phyloP scores from a whole-genome alignment of 2,329 filamentous ascomycete species.

The Aureobasidium vineae region DNA sequence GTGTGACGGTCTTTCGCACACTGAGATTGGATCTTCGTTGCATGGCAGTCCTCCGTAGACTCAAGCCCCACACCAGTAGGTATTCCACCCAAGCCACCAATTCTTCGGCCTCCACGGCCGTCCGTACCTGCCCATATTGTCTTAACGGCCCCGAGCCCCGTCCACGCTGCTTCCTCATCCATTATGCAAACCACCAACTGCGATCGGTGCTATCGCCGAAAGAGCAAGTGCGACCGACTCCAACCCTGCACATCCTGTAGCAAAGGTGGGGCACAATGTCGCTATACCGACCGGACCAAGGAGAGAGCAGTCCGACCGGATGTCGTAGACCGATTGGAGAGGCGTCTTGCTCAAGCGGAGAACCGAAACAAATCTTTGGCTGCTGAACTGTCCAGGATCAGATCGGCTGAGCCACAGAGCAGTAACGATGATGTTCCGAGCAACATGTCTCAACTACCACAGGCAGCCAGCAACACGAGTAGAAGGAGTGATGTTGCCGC shows the following conservation, averaged over 20 bases:
- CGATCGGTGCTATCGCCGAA: constrained; percentile 45
- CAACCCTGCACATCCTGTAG: constrained; percentile 43
- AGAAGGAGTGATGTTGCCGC: constrained; percentile 40
- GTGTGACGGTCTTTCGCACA: no score
- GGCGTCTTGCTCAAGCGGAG: constrained; percentile 38
- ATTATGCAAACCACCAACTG: constrained; percentile 32
- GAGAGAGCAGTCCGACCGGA: constrained; percentile 36
- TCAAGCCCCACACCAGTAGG: not conserved
- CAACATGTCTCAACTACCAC: not conserved
- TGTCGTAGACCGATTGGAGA: constrained; percentile 41
- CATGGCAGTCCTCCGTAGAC: no score
- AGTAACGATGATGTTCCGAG: not conserved
- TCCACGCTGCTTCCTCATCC: not conserved
- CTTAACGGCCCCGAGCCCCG: not conserved
- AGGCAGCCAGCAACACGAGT: not conserved
- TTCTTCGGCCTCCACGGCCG: not conserved
- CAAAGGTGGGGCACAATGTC: constrained; percentile 39
- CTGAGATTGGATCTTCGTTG: no score
- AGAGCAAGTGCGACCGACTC: constrained; percentile 45
- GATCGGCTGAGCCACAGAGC: constrained; percentile 1
- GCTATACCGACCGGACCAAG: constrained; percentile 38
- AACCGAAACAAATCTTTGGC: constrained; percentile 36
- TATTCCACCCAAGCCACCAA: no score
- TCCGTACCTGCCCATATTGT: not conserved
- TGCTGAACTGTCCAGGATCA: constrained; percentile 27